phyloP scores from a whole-genome alignment of 768 basidiomycete species.

The Fomitopsis pulvina region DNA sequence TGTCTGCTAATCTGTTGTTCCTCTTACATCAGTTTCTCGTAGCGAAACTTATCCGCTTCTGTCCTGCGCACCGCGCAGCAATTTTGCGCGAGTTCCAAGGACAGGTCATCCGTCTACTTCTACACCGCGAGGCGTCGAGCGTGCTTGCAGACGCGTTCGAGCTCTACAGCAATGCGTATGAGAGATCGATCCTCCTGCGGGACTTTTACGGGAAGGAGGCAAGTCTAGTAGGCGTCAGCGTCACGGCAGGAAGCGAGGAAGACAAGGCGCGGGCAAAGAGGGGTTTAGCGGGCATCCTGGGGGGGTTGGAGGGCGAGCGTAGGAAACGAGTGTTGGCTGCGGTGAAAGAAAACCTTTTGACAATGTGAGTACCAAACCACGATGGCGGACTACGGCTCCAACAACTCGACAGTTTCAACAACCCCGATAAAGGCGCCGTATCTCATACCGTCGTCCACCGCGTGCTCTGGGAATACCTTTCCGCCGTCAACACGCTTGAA shows the following conservation, averaged over 20 bases:
- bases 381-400: not conserved
- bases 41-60: slow-evolving; percentile 69
- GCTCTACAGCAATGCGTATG: slow-evolving; percentile 79
- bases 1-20: not conserved
- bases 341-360: slow-evolving; percentile 66
- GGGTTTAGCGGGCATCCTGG: slow-evolving; percentile 63
- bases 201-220: slow-evolving; percentile 93
- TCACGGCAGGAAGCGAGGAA: slow-evolving; percentile 46
- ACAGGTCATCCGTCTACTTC: slow-evolving; percentile 66
- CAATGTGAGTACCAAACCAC: slow-evolving; percentile 48
- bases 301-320: slow-evolving; percentile 55
- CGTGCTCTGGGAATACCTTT: slow-evolving; percentile 80
- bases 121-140: slow-evolving; percentile 79
- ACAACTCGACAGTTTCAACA: slow-evolving; percentile 64
- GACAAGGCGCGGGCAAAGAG: slow-evolving; percentile 61
- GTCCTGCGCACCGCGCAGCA: slow-evolving; percentile 64
- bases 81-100: slow-evolving; percentile 79
- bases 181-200: slow-evolving; percentile 70
- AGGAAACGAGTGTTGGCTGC: slow-evolving; percentile 59
- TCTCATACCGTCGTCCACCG: slow-evolving; percentile 86
- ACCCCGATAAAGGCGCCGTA: slow-evolving; percentile 84
- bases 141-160: slow-evolving; percentile 88
- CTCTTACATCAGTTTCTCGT: slow-evolving; percentile 57
- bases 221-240: slow-evolving; percentile 46
- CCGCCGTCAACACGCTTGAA: slow-evolving; percentile 46